Base-by-base conservation (phyloP, 352 stramenopile species). In the Globisporangium canariense region DNA sequence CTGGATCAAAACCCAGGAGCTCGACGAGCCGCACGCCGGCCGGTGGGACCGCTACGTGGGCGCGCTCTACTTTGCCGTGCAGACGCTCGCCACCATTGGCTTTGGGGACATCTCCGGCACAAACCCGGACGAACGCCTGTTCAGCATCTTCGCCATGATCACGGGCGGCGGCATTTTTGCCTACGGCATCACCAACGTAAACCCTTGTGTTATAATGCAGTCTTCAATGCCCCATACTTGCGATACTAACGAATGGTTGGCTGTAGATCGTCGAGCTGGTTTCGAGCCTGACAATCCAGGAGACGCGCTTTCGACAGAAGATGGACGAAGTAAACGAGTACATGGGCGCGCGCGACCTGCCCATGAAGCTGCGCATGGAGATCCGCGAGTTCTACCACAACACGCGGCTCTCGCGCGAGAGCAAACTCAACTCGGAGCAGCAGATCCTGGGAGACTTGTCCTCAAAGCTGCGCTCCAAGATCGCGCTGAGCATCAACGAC, bases 351-450 rank as follows among this genome's bases (percentile, higher is more conserved):
- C 75, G 84, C 0, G 82, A 93, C 65, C 58, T 93, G 36, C 84
- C 84, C 0, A 79, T 88, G 74, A 77, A 86, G 41, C 62, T 93
- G 30, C 81, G 81, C 4, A 86, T 88, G 62, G 81, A 93, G 58
- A 93, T 93, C 59, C 81, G 84, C 41, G 84, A 93, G 71, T 93
- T 93, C 67, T 93, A 83, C 62, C 88, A 86, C 70, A 93, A 93
- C 60, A 79, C 84, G 3, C 81, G 84, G 3, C 75, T 90, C 25
- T 91, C 79, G 20, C 75, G 78, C 38, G 84, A 93, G 64, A 86
- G 77, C 36, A 89, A 89, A 51, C 73, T 93, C 9, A 74, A 75
- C 18, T 88, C 88, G 34, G 83, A 93, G 64, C 72, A 71, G 51
- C 88, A 89, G 58, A 89, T 93, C 41, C 60, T 93, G 20, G 75